Evolutionary conservation across 495 filamentous ascomycete genomes (phyloP).

Genomic region (Talaromyces trachyspermus): DNA sequence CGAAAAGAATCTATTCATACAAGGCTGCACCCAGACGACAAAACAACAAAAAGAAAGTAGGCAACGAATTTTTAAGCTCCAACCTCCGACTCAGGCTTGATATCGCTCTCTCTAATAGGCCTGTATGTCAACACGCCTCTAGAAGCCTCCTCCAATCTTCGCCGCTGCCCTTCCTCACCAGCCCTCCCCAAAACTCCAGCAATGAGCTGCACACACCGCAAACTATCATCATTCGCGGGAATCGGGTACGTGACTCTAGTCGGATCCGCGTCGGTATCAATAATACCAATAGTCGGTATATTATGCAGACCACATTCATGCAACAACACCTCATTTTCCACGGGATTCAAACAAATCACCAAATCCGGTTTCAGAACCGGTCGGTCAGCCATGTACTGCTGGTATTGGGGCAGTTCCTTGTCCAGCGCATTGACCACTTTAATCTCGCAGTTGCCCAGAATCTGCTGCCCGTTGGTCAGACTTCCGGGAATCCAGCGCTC

Average conservation of each 20-base stretch:
- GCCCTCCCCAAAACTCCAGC: conserved; percentile 79
- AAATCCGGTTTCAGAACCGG: conserved; percentile 75
- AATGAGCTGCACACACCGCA: conserved; percentile 74
- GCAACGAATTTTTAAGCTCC: conserved; percentile 19
- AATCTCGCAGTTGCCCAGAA: conserved; percentile 57
- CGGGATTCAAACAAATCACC: conserved; percentile 83
- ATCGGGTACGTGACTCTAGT: conserved; percentile 96
- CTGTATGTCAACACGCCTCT: conserved; percentile 52
- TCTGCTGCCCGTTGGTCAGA: conserved; percentile 89
- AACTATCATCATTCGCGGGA: conserved; percentile 92
- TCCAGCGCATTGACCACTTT: conserved; percentile 70
- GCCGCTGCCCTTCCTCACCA: conserved; percentile 65
- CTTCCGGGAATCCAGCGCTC: conserved; percentile 87
- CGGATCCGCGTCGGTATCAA: conserved; percentile 90
- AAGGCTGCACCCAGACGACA: conserved; percentile 16
- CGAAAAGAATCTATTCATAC: conserved; percentile 12
- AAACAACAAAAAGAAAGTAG: conserved; percentile 11
- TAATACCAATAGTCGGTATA: conserved; percentile 88
- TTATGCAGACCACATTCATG: conserved; percentile 84
- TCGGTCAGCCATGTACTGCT: conserved; percentile 52
- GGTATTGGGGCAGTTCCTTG: conserved; percentile 54
- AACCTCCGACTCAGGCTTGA: conserved; percentile 13
- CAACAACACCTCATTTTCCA: conserved; percentile 84
- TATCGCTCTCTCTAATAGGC: conserved; percentile 29
- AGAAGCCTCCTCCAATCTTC: conserved; percentile 53